Percentiles rank a stretch among this genome's conserved stretches.
Conservation (phyloP, 345 rosid genomes). For the Populus simonii region DNA sequence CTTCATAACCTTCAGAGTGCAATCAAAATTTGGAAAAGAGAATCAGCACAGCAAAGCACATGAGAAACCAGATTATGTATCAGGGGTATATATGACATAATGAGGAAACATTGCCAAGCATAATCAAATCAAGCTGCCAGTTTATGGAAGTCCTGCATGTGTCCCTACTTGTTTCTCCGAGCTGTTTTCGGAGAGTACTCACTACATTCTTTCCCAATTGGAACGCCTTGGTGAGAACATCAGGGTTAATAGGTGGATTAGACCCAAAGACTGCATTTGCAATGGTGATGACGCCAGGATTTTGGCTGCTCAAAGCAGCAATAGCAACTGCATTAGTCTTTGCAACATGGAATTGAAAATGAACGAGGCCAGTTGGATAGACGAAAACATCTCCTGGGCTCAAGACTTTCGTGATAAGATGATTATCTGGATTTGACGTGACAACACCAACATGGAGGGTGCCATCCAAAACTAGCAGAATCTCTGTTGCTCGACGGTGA, state of each 20-base stretch:
- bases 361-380: slow-evolving; percentile 10
- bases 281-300: slow-evolving; percentile 14
- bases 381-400: slow-evolving; percentile 18
- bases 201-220: slow-evolving; percentile 6
- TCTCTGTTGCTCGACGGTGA: slow-evolving; percentile 20
- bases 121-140: too few species aligned
- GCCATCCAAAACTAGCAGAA: slow-evolving; percentile 8
- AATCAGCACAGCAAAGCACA: too few species aligned
- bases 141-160: too few species aligned
- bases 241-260: slow-evolving; percentile 1
- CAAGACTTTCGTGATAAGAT: slow-evolving; percentile 6
- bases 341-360: neutral
- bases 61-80: too few species aligned
- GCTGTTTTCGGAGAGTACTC: too few species aligned
- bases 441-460: too few species aligned
- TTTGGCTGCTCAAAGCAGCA: slow-evolving; percentile 15
- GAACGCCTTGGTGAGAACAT: slow-evolving; percentile 17
- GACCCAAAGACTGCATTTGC: slow-evolving; percentile 9
- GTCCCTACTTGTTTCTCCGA: too few species aligned
- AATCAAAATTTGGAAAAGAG: too few species aligned
- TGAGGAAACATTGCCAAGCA: too few species aligned
- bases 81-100: too few species aligned
- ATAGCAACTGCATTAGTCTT: slow-evolving; percentile 12
- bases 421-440: neutral
- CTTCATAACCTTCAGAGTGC: too few species aligned